Conservation (phyloP, 805 yeast species). For the Starmerella roubikii region DNA sequence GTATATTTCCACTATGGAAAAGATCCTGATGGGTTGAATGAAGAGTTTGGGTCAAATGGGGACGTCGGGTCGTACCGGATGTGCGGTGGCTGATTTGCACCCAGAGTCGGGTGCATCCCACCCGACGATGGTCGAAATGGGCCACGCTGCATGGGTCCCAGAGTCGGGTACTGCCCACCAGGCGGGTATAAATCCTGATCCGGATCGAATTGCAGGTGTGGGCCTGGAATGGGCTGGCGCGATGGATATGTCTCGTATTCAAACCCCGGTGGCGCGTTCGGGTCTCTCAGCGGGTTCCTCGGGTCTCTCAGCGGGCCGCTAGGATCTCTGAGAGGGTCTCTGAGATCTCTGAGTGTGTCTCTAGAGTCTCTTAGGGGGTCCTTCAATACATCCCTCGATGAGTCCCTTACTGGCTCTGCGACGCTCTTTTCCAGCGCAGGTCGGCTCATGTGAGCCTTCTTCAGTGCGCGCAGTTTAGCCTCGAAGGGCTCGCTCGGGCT, state of each 20-base stretch:
- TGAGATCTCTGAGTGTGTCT: too few relatives aligned
- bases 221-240: background rate
- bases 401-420: too few relatives aligned
- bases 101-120: conserved; percentile 26
- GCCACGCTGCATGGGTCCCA: conserved; percentile 24
- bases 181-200: conserved; percentile 30
- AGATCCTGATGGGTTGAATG: background rate
- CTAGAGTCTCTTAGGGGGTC: too few relatives aligned
- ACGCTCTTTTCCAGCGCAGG: too few relatives aligned
- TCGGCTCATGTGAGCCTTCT: too few relatives aligned
- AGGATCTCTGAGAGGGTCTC: too few relatives aligned
- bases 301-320: too few relatives aligned
- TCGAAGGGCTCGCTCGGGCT: too few relatives aligned
- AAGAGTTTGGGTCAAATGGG: conserved; percentile 18
- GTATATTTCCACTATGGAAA: too few relatives aligned
- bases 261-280: conserved; percentile 30
- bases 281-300: too few relatives aligned
- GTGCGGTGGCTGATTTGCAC: background rate
- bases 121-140: conserved; percentile 4
- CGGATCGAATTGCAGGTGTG: conserved; percentile 23
- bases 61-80: conserved; percentile 30
- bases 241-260: conserved; percentile 29
- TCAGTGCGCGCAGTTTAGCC: too few relatives aligned
- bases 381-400: too few relatives aligned
- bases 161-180: conserved; percentile 21